Base-by-base conservation (phyloP, 768 basidiomycete genomes). In the Sporobolomyces roseus region DNA sequence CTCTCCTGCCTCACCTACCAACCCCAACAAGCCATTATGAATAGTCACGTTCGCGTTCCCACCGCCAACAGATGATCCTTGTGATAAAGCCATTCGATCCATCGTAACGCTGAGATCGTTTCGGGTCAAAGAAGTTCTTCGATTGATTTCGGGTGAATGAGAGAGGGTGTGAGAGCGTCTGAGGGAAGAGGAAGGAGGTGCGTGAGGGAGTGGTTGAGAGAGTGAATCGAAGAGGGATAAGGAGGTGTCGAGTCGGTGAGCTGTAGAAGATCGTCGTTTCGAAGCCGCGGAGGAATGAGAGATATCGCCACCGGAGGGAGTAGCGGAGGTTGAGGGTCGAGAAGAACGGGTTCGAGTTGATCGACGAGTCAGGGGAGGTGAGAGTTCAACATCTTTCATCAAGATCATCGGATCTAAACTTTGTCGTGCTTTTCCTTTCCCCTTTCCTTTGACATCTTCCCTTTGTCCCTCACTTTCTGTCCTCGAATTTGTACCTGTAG, bases 81-180 rank as follows among this genome's bases (percentile, higher is more conserved):
- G 68, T 3, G 58, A 61, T 9, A 87, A 80, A 21, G 81, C 85
- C 87, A 88, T 87, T 46, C 86, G 82, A 74, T 88, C 86, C 81
- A 88, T 80, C 9, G 84, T 86, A 30, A 83, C 77, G 66, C 83
- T 86, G 48, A 85, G 75, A 21, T 75, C 74, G 53, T 74, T 74
- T 16, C 75, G 63, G 13, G 70, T 68, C 51, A 59, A 29, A 35
- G 50, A 63, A 43, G 50, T 45, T 7, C 70, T 36, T 0, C 70
- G 55, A 30, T 66, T n/a, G n/a, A n/a, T 51, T 14, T 35, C 49
- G 4, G 61, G 61, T 13, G 54, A 55, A 55, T 16, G 45, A 23
- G 23, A n/a, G n/a, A n/a, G 25, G 8, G 49, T 50, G 27, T 50
- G 49, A 27, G 25, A 27, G 9, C 49, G 25, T 27, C 49, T 5